These are phyloP conservation scores for Suillus placidus DNA, from an alignment of 768 basidiomycete genomes.

Conservation along the genomic window DNA sequence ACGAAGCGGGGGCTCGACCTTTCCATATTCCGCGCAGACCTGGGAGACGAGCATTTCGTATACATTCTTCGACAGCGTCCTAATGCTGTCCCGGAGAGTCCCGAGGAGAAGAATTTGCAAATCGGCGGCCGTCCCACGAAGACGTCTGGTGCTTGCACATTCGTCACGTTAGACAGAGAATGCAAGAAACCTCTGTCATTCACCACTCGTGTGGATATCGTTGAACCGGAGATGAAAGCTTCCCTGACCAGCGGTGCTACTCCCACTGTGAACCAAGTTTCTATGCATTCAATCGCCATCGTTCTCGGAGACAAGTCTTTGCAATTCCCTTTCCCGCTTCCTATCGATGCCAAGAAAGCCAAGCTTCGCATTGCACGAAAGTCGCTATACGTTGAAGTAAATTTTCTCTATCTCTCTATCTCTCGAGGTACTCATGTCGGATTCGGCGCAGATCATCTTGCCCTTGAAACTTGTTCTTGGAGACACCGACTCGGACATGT, in stretches of 20 bases:
- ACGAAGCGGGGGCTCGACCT: neutral
- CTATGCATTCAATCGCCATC: constrained; percentile 9
- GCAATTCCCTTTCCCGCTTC: constrained; percentile 45
- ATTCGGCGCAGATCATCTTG: constrained; percentile 24
- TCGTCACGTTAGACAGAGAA: constrained; percentile 20
- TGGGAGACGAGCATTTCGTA: neutral
- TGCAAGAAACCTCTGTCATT: constrained; percentile 22
- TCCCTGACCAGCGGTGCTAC: constrained; percentile 21
- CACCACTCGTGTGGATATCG: constrained; percentile 23
- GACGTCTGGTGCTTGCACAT: neutral
- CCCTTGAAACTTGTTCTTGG: constrained; percentile 20
- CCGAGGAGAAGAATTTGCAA: constrained; percentile 22
- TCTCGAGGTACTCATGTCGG: neutral
- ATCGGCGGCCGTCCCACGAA: neutral
- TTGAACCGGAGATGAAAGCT: constrained; percentile 23
- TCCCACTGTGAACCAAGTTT: constrained; percentile 20
- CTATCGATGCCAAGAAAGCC: constrained; percentile 38
- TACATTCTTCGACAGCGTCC: constrained; percentile 13
- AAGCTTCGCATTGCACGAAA: constrained; percentile 55
- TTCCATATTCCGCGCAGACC: neutral
- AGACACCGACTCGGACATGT: constrained; percentile 23
- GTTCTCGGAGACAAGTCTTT: constrained; percentile 24
- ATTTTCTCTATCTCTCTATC: neutral
- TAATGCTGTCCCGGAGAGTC: constrained; percentile 7
- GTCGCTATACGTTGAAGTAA: constrained; percentile 50